Percentiles rank a stretch among this genome's conserved stretches.
Conservation (phyloP, 2,329 filamentous ascomycete species). For the Periconia macrospinosa region DNA sequence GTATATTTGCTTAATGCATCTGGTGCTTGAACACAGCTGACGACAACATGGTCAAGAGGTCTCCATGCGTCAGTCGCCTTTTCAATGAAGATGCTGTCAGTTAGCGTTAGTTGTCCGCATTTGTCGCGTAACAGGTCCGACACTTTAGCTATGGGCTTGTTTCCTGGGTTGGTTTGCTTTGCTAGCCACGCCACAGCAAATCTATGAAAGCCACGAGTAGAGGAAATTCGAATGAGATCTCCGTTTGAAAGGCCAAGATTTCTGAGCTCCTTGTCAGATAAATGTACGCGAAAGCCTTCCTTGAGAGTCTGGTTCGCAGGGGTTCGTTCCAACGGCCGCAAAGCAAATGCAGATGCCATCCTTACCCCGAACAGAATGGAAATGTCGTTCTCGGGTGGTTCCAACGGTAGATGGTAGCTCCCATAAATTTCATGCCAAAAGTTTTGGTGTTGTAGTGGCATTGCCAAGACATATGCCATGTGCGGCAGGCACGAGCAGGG, state of each 20-base stretch:
- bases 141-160: slow-evolving; percentile 58
- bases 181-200: slow-evolving; percentile 67
- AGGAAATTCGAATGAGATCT: slow-evolving; percentile 59
- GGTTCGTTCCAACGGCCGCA: slow-evolving; percentile 56
- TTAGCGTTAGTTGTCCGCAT: slow-evolving; percentile 67
- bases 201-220: slow-evolving; percentile 49
- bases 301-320: slow-evolving; percentile 52
- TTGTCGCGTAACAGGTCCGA: slow-evolving; percentile 71
- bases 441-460: not conserved
- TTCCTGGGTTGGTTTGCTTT: slow-evolving; percentile 45
- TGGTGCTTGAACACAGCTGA: slow-evolving; percentile 22
- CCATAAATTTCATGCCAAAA: too few species aligned
- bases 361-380: too few species aligned
- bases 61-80: slow-evolving; percentile 46
- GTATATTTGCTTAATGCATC: slow-evolving; percentile 22
- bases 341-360: slow-evolving; percentile 48
- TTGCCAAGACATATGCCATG: not conserved
- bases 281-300: slow-evolving; percentile 59
- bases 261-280: slow-evolving; percentile 59
- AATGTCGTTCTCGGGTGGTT: not conserved
- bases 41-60: slow-evolving; percentile 31
- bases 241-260: slow-evolving; percentile 59
- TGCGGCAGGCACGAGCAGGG: not conserved
- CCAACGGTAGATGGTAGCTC: not conserved
- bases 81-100: slow-evolving; percentile 58